phyloP scores from a whole-genome alignment of 139 green algal genomes.

The Zygnema circumcarinatum region DNA sequence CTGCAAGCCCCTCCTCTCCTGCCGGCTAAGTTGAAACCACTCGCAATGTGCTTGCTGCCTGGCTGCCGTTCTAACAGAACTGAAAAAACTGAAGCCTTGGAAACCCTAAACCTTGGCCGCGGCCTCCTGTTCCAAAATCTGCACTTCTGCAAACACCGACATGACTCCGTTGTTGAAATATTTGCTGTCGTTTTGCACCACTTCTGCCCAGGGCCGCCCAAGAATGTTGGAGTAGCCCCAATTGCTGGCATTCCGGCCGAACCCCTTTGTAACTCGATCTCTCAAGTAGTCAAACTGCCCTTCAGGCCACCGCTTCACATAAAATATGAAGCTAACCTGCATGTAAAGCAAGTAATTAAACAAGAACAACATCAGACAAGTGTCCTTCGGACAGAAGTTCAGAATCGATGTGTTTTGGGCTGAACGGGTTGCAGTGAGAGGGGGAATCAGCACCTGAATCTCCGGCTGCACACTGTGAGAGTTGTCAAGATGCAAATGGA shows the following conservation, averaged over 20 bases:
- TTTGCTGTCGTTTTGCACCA: conserved; percentile 46
- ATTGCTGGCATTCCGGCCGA: conserved; percentile 50
- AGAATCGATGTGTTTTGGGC: no score
- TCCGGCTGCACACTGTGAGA: conserved; percentile 42
- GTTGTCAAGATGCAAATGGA: conserved; percentile 45
- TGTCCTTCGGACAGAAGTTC: no score
- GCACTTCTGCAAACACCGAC: conserved; percentile 52
- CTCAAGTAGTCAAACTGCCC: conserved; percentile 48
- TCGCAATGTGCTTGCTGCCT: no score
- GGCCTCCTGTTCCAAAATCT: conserved; percentile 9
- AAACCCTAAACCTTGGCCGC: no score
- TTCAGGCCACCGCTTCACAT: conserved; percentile 46
- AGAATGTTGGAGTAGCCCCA: conserved; percentile 54
- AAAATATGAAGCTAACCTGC: conserved; percentile 56
- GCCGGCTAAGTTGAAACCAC: no score
- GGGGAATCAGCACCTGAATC: conserved; percentile 27
- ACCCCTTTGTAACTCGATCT: conserved; percentile 47
- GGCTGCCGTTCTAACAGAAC: no score
- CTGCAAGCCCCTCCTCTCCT: no score
- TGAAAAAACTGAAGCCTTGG: no score
- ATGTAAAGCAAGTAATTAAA: conserved; percentile 1
- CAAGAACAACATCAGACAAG: no score
- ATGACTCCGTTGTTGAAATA: conserved; percentile 56
- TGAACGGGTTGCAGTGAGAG: no score
- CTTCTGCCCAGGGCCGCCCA: conserved; percentile 39